Evolutionary conservation across 768 basidiomycete genomes (phyloP).

Genomic region (Leccinum olivaceopallidum): DNA sequence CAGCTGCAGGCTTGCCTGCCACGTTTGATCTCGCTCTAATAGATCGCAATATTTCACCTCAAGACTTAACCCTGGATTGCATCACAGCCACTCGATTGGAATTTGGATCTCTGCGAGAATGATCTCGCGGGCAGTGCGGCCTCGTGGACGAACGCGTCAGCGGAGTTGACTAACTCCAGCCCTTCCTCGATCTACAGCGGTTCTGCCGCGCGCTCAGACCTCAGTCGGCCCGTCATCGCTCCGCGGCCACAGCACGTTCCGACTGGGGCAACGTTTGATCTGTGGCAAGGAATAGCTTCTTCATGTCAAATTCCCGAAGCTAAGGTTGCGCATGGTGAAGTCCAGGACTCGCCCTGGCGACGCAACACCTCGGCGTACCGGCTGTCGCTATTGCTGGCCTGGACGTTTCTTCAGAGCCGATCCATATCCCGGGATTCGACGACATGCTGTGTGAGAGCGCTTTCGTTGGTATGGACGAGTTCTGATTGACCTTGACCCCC

Average conservation of each 20-base stretch:
- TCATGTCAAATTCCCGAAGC: slow-evolving; percentile 1
- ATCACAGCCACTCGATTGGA: slow-evolving; percentile 11
- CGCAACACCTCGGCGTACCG: slow-evolving; percentile 2
- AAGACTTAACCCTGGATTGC: slow-evolving; percentile 15
- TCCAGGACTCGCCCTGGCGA: not conserved
- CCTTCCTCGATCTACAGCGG: slow-evolving; percentile 46
- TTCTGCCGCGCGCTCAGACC: slow-evolving; percentile 38
- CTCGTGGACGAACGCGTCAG: slow-evolving; percentile 16
- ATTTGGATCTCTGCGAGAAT: not conserved
- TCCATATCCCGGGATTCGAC: slow-evolving; percentile 14
- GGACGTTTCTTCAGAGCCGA: slow-evolving; percentile 5
- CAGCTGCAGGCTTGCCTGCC: slow-evolving; percentile 7
- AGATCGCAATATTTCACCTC: slow-evolving; percentile 26
- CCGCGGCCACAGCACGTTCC: slow-evolving; percentile 27
- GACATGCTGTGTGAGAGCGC: slow-evolving; percentile 17
- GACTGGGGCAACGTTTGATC: slow-evolving; percentile 11
- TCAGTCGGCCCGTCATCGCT: slow-evolving; percentile 28
- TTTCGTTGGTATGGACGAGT: slow-evolving; percentile 13
- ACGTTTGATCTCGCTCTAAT: slow-evolving; percentile 26
- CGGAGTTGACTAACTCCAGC: slow-evolving; percentile 27
- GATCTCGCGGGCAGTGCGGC: slow-evolving; percentile 2
- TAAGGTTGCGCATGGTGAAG: slow-evolving; percentile 1
- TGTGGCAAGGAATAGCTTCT: slow-evolving; percentile 19
- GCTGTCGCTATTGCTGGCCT: slow-evolving; percentile 9
- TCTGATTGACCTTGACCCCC: not conserved